These are phyloP conservation scores for Populus hybrid DNA, from an alignment of 441 rosid species.

Conservation along the genomic window DNA sequence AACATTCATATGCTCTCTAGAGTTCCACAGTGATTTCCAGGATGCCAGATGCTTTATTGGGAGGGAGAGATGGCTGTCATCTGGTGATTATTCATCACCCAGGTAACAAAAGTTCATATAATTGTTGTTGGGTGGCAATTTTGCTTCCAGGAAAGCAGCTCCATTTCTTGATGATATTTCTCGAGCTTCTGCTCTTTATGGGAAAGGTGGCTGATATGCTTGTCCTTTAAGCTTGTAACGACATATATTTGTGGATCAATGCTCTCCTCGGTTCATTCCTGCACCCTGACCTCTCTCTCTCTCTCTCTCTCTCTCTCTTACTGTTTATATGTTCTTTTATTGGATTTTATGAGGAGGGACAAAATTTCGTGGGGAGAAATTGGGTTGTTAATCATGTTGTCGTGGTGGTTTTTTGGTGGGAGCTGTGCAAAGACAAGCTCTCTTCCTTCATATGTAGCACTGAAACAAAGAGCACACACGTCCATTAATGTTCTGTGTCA, in stretches of 20 bases:
- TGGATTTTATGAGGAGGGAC: not conserved
- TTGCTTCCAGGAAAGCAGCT: not conserved
- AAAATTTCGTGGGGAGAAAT: not conserved
- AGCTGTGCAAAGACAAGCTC: not conserved
- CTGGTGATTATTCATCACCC: conserved; percentile 4
- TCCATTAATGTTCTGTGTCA: not conserved
- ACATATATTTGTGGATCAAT: not conserved
- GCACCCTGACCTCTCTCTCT: not conserved
- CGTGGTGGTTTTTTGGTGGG: not conserved
- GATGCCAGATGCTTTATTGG: conserved; percentile 2
- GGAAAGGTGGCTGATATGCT: not conserved
- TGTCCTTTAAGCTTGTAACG: conserved; percentile 4
- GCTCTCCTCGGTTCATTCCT: not conserved
- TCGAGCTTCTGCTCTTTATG: not conserved
- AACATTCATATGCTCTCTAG: conserved; percentile 4
- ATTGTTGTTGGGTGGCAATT: not conserved
- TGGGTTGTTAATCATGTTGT: not conserved
- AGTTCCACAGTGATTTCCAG: conserved; percentile 1
- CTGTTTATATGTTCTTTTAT: conserved; percentile 6
- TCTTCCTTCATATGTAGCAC: not conserved
- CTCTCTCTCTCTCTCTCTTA: too few relatives aligned
- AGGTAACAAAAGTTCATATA: not conserved
- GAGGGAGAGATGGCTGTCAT: not conserved
- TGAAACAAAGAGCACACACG: not conserved
- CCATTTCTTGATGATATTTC: conserved; percentile 6